Conservation (phyloP, 2,329 filamentous ascomycete species). For the Diaporthe humulicola region DNA sequence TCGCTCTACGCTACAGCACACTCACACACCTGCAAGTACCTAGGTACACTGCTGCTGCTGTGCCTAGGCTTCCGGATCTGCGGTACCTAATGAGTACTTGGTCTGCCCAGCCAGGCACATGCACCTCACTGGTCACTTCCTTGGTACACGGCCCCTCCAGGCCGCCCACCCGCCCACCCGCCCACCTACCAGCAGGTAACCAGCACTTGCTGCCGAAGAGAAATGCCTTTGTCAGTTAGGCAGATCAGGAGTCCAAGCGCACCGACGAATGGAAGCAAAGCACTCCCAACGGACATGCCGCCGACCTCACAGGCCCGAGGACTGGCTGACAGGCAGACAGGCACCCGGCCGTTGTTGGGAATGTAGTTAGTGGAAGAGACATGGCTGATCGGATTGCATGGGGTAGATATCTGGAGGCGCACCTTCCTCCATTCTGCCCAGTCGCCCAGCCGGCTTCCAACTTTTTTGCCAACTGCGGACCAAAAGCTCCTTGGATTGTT, state of each 20-base stretch:
- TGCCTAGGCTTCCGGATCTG: neutral
- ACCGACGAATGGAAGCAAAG: neutral
- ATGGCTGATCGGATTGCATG: slow-evolving; percentile 4
- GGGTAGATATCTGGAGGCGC: neutral
- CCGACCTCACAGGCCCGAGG: neutral
- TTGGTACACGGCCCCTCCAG: neutral
- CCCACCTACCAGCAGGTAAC: neutral
- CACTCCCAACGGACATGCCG: neutral
- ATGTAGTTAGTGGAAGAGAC: slow-evolving; percentile 18
- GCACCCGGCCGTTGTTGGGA: slow-evolving; percentile 5
- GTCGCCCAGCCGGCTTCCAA: neutral
- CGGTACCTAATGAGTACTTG: neutral
- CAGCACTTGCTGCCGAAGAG: neutral
- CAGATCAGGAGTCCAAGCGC: neutral
- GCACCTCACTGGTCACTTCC: neutral
- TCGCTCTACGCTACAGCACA: neutral
- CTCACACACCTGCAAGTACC: neutral
- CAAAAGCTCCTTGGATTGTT: slow-evolving; percentile 7
- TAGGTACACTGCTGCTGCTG: neutral
- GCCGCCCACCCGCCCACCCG: neutral
- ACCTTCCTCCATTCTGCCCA: neutral
- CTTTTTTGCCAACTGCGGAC: slow-evolving; percentile 14
- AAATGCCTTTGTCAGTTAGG: slow-evolving; percentile 1
- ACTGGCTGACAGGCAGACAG: neutral
- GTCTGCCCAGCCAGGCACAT: neutral